Evolutionary conservation across 257 asterid species (phyloP).

Genomic region (Nicotiana tomentosiformis): DNA sequence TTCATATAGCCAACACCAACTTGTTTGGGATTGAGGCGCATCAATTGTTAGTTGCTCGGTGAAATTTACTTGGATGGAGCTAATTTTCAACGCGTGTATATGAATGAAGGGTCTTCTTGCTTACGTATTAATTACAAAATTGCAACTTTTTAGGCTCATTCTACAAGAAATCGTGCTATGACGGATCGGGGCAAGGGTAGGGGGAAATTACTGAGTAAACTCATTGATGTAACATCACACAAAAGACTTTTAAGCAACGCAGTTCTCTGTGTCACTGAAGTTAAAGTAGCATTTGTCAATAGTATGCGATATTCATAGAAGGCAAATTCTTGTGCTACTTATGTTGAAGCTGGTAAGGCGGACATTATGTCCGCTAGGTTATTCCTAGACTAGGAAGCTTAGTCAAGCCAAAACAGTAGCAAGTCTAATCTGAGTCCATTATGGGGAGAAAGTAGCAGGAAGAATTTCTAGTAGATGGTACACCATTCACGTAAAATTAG

Average conservation of each 20-base stretch:
- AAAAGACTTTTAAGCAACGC: neutral
- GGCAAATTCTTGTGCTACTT: neutral
- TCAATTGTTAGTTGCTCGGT: too few relatives aligned
- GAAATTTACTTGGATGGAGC: neutral
- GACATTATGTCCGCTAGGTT: neutral
- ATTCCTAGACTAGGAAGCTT: neutral
- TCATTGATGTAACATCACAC: neutral
- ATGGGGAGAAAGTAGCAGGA: neutral
- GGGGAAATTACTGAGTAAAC: neutral
- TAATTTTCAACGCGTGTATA: neutral
- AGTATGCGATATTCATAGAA: neutral
- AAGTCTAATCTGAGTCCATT: neutral
- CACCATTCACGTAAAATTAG: neutral
- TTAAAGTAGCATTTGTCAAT: neutral
- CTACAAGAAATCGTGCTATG: neutral
- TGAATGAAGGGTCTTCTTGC: neutral
- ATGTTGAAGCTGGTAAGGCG: neutral
- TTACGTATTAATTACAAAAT: neutral
- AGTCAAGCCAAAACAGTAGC: neutral
- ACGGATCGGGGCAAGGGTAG: neutral
- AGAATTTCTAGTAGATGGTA: neutral
- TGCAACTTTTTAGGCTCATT: neutral
- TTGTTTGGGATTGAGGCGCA: too few relatives aligned
- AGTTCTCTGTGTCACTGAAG: neutral
- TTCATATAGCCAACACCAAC: too few relatives aligned